phyloP scores from a whole-genome alignment of 352 stramenopile genomes.

The Thraustochytrium striatum region DNA sequence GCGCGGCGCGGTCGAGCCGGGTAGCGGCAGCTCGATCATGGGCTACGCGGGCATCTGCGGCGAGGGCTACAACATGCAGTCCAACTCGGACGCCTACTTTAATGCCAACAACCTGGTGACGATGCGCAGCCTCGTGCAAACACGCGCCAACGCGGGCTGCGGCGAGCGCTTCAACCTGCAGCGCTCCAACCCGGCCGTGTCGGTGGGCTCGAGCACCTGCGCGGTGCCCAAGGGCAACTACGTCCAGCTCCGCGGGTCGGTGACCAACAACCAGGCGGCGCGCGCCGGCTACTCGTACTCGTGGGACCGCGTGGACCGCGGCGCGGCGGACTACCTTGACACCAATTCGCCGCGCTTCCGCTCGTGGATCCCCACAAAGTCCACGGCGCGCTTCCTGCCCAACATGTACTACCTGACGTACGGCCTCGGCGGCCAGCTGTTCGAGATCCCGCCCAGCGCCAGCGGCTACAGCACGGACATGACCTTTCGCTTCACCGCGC shows the following conservation, averaged over 20 bases:
- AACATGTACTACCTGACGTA: constrained; percentile 23
- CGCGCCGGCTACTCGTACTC: constrained; percentile 23
- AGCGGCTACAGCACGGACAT: constrained; percentile 26
- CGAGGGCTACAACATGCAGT: constrained; percentile 36
- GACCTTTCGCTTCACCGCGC: constrained; percentile 38
- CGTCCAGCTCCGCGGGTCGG: constrained; percentile 12
- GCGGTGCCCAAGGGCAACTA: constrained; percentile 11
- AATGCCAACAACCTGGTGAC: constrained; percentile 31
- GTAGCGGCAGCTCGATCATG: constrained; percentile 45
- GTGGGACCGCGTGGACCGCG: constrained; percentile 35
- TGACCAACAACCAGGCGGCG: too few species aligned
- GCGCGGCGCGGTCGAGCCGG: constrained; percentile 40
- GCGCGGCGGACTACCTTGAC: background rate
- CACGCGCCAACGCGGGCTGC: background rate
- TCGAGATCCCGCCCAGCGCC: background rate
- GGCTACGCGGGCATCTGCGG: constrained; percentile 39
- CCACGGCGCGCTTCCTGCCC: constrained; percentile 29
- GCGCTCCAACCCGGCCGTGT: background rate
- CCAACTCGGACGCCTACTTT: constrained; percentile 47
- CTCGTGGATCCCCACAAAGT: constrained; percentile 17
- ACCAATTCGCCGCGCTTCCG: background rate
- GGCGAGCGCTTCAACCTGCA: background rate
- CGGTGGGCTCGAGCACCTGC: background rate
- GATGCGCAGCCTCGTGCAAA: constrained; percentile 28
- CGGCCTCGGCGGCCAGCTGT: background rate